A percentile compares a stretch with the other conserved stretches of the same genome.
Conservation (phyloP, 129 eudicot genomes). For the Daucus carota region DNA sequence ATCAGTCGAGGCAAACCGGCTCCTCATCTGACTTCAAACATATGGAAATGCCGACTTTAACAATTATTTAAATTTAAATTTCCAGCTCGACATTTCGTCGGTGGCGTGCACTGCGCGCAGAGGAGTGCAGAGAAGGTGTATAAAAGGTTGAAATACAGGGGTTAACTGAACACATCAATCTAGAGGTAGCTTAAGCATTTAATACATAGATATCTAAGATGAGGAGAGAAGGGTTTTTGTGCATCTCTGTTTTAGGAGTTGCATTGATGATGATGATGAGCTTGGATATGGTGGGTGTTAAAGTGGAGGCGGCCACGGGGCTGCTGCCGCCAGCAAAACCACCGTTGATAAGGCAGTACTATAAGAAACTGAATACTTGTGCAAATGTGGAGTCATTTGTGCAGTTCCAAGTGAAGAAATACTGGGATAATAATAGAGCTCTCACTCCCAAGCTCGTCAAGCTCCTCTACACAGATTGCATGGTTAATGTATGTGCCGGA, state of each 20-base stretch:
- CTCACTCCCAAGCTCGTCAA: conserved; percentile 72
- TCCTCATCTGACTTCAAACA: background rate
- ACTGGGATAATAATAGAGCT: conserved; percentile 32
- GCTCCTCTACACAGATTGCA: conserved; percentile 83
- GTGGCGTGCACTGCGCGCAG: background rate
- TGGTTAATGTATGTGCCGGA: conserved; percentile 52
- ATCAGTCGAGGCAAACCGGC: too few relatives aligned
- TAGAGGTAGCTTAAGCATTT: background rate
- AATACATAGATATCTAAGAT: conserved; percentile 14
- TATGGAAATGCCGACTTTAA: background rate
- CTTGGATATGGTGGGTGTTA: conserved; percentile 21
- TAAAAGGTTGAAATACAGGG: conserved; percentile 18
- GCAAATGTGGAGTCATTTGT: conserved; percentile 56
- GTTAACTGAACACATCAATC: conserved; percentile 18
- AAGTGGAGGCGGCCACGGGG: conserved; percentile 32
- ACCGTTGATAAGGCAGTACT: conserved; percentile 44
- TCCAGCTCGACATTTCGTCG: background rate
- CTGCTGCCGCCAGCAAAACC: conserved; percentile 48
- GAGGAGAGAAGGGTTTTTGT: conserved; percentile 29
- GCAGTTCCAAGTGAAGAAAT: conserved; percentile 45
- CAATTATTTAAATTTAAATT: background rate
- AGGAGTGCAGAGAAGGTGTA: background rate
- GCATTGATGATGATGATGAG: conserved; percentile 24
- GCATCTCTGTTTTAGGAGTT: background rate
- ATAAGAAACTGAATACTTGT: conserved; percentile 74